Percentiles rank a stretch among this genome's conserved stretches.
phyloP scores from a whole-genome alignment of 83 land plant genomes.

The Diphasiastrum complanatum region DNA sequence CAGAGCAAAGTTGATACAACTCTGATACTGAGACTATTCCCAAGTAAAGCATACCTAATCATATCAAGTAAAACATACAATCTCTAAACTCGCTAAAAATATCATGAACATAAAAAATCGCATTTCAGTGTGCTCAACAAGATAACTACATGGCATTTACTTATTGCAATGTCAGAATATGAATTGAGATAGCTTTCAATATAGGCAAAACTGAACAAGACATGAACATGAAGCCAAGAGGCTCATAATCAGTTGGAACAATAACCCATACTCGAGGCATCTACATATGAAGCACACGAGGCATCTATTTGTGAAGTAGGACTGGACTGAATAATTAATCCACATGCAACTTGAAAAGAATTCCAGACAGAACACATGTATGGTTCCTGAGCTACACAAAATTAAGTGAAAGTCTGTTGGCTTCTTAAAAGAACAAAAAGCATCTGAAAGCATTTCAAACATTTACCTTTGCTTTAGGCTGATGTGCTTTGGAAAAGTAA shows the following conservation, averaged over 20 bases:
- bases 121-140: no score
- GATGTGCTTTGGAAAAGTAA: constrained; percentile 57
- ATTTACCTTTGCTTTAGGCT: constrained; percentile 71
- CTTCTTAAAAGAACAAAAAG: neutral
- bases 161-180: no score
- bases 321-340: neutral
- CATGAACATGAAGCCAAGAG: no score
- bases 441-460: neutral
- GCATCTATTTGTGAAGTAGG: neutral
- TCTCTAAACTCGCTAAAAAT: neutral
- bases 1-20: constrained; percentile 66
- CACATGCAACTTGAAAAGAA: neutral
- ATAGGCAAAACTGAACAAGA: no score
- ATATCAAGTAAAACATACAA: neutral
- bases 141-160: no score
- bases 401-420: neutral
- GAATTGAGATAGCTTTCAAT: no score
- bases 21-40: constrained; percentile 79
- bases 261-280: no score
- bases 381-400: neutral
- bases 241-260: no score
- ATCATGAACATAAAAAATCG: no score
- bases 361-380: neutral
- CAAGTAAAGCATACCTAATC: constrained; percentile 84
- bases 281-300: neutral